Percentiles rank a stretch among this genome's conserved stretches.
Conservation (phyloP, 805 yeast genomes). For the Pichia deserticola region DNA sequence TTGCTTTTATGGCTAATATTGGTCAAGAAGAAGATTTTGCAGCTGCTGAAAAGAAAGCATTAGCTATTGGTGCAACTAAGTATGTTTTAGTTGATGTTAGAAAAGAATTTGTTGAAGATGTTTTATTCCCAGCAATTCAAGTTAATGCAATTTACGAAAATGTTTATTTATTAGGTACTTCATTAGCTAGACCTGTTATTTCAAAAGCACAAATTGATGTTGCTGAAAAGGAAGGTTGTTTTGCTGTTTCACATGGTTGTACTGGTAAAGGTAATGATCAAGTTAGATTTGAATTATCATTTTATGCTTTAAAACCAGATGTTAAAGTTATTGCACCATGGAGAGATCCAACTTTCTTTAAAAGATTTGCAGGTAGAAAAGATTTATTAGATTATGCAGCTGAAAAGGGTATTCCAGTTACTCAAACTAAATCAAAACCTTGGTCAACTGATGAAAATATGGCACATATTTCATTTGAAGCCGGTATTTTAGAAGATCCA, state of each 20-base stretch:
- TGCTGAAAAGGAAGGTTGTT: constrained; percentile 96
- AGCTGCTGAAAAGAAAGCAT: constrained; percentile 93
- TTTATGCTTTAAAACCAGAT: constrained; percentile 97
- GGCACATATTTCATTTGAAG: constrained; percentile 99
- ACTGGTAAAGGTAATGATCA: constrained; percentile 99
- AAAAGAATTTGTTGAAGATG: constrained; percentile 88
- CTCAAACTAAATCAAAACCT: constrained; percentile 98
- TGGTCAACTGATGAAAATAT: constrained; percentile 99
- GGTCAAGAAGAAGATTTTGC: constrained; percentile 99
- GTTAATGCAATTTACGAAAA: constrained; percentile 97
- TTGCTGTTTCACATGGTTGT: constrained; percentile 98
- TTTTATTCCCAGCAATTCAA: constrained; percentile 94
- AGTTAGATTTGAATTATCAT: constrained; percentile 94
- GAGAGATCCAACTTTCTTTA: constrained; percentile 94
- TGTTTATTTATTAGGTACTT: constrained; percentile 92
- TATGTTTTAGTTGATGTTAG: constrained; percentile 92
- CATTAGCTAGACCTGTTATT: constrained; percentile 97
- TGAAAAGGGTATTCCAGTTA: constrained; percentile 83
- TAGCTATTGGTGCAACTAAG: constrained; percentile 95
- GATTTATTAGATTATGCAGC: constrained; percentile 93
- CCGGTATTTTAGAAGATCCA: constrained; percentile 98
- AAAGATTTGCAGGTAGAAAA: constrained; percentile 96
- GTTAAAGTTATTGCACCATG: constrained; percentile 97
- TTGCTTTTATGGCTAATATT: constrained; percentile 96
- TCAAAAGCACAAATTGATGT: constrained; percentile 97